Base-by-base conservation (phyloP, 2,329 filamentous ascomycete species). In the Madurella fahalii region DNA sequence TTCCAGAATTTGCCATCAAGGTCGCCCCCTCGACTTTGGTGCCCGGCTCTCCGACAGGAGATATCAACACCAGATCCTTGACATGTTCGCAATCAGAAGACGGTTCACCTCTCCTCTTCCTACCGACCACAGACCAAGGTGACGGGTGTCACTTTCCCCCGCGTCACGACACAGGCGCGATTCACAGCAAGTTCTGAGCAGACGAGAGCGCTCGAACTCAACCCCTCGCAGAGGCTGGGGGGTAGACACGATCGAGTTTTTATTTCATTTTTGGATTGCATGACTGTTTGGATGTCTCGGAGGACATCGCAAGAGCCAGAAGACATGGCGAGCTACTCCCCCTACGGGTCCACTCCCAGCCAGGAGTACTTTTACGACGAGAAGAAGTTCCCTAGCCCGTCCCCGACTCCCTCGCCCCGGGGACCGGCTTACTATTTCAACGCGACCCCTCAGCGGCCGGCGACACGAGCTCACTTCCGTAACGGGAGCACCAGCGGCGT, bases 51-150 rank as follows among this genome's bases (percentile, higher is more conserved):
- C 61, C 61, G 58, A 54, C 70, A 68, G 69, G 72, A 72, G 68
- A 69, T 64, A 70, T 70, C 69, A 65, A 66, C 63, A 68, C 66
- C 65, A 64, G 67, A 71, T 71, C 70, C 64, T 72, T 76, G 74
- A 74, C 73, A 83, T 83, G 80, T 83, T 79, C 70, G 75, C 76
- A 72, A 73, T 73, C 76, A 74, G 73, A 77, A 77, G 72, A 77
- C 73, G 72, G 67, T 73, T 71, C 70, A 75, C 72, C 70, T 78
- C 75, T 71, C 77, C 74, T 76, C 77, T 76, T 75, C 77, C 77
- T 68, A 77, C 77, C 78, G 77, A 81, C 74, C 76, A 78, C 75
- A 81, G 79, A 80, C 77, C 78, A 75, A 80, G 80, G 79, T 82
- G 80, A 82, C 78, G 71, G 73, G 74, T 69, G 68, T 74, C 71